A percentile compares a stretch with the other conserved stretches of the same genome.
These are phyloP conservation scores for Phalaenopsis aphrodite DNA, from an alignment of 106 monocot genomes.

Conservation along the genomic window DNA sequence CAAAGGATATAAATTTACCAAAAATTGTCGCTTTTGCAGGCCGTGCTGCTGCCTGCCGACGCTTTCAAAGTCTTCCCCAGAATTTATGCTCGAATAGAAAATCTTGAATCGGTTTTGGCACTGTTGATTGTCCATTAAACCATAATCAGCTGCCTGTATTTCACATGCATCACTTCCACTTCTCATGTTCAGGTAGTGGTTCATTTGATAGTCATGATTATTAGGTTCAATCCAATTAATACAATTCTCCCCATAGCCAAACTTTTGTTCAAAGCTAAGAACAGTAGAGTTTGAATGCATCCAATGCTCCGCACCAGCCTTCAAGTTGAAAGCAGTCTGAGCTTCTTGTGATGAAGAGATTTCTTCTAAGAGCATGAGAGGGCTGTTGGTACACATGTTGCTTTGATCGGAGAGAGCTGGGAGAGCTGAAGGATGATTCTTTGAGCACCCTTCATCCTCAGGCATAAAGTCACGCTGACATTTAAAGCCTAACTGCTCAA, in stretches of 20 bases:
- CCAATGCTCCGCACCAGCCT: conserved; percentile 4
- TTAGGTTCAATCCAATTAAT: conserved; percentile 30
- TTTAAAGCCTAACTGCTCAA: conserved; percentile 23
- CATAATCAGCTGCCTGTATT: neutral
- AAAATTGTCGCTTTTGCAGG: neutral
- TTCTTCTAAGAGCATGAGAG: conserved; percentile 7
- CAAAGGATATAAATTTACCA: neutral
- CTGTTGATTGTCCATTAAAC: neutral
- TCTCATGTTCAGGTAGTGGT: neutral
- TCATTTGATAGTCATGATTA: conserved; percentile 1
- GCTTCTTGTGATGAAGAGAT: conserved; percentile 12
- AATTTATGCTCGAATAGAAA: conserved; percentile 17
- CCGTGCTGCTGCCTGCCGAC: neutral
- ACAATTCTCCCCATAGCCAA: conserved; percentile 24
- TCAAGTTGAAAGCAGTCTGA: conserved; percentile 15
- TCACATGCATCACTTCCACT: too few relatives aligned
- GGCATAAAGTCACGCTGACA: conserved; percentile 5
- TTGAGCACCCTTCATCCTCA: conserved; percentile 9
- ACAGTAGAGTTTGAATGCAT: conserved; percentile 36
- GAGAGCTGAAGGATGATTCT: conserved; percentile 11
- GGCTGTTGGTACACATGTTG: conserved; percentile 14
- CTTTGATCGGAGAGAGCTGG: conserved; percentile 33
- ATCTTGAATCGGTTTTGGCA: conserved; percentile 32
- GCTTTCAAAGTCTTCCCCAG: neutral
- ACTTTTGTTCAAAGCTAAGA: conserved; percentile 59